Base-by-base conservation (phyloP, 2,329 filamentous ascomycete species). In the Claviceps pusilla region DNA sequence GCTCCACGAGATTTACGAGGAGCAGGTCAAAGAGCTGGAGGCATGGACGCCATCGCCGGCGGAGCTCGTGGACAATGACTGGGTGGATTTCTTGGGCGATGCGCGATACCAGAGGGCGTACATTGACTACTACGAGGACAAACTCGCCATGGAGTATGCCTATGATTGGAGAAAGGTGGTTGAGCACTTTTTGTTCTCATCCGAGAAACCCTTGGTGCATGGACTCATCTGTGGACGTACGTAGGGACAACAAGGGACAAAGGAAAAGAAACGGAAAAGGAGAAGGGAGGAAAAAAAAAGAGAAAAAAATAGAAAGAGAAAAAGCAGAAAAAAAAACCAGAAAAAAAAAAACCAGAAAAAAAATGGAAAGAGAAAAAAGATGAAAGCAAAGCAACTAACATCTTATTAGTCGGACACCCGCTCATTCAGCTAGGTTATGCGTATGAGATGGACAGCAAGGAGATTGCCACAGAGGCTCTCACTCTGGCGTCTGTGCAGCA, bases 351-450 rank as follows among this genome's bases (percentile, higher is more conserved):
- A 19, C 19, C 19, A 19, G 19, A 19, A 19, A 19, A 19, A 19
- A 19, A 19, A 19, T 19, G 1, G 19, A 19, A 19, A 19, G 19
- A 19, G 19, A 19, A 19, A 19, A 19, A 19, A 19, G 19, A 19
- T 19, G 19, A 19, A 19, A 19, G 19, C 19, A 6, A 33, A 39
- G 37, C n/a, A 54, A 37, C 62, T 67, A 54, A 64, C 56, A 7
- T 12, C 16, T 54, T 4, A 24, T 4, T 59, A 91, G 87, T 95
- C 57, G 91, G 86, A 19, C 88, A 96, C 63, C 87, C 91, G 1
- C 74, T 97, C n/a, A 93, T 97, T 56, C 93, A 97, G 63, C 77
- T 98, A 2, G 90, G 83, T n/a, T 96, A 95, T 65, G 93, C 89
- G 10, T 91, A 86, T 64, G 91, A 98, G 71, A 76, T 97, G 62